Conservation (phyloP, 441 rosid genomes). For the Mallotus repandus region DNA sequence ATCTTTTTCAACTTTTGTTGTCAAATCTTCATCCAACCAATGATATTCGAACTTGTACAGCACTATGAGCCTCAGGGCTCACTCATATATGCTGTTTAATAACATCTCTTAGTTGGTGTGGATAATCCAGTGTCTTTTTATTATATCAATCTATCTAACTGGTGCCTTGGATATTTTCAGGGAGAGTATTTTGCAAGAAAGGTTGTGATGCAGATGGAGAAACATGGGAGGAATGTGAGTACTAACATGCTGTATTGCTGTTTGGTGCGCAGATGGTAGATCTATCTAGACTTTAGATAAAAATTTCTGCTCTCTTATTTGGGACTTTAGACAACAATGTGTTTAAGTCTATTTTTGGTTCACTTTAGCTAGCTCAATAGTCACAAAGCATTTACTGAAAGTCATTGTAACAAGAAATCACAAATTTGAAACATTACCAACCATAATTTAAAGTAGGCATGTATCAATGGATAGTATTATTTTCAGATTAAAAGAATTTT, state of each 20-base stretch:
- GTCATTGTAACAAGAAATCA: neutral
- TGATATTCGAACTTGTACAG: neutral
- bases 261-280: neutral
- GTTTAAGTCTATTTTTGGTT: neutral
- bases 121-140: slow-evolving; percentile 4
- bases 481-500: slow-evolving; percentile 3
- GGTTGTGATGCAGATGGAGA: slow-evolving; percentile 83
- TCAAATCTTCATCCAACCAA: neutral
- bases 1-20: no score
- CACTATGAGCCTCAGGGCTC: neutral
- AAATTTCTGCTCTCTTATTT: slow-evolving; percentile 5
- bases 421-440: slow-evolving; percentile 3
- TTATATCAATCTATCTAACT: slow-evolving; percentile 14
- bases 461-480: neutral
- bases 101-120: neutral
- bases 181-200: slow-evolving; percentile 98
- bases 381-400: neutral
- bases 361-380: slow-evolving; percentile 4
- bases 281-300: neutral
- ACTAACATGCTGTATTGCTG: slow-evolving; percentile 16
- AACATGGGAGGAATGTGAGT: slow-evolving; percentile 93
- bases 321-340: neutral
- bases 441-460: neutral
- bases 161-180: slow-evolving; percentile 34
- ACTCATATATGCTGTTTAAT: neutral